Percentiles rank a stretch among this genome's conserved stretches.
Evolutionary conservation across 108 stramenopile species (phyloP).

Genomic region (Mediolabrus comicus): DNA sequence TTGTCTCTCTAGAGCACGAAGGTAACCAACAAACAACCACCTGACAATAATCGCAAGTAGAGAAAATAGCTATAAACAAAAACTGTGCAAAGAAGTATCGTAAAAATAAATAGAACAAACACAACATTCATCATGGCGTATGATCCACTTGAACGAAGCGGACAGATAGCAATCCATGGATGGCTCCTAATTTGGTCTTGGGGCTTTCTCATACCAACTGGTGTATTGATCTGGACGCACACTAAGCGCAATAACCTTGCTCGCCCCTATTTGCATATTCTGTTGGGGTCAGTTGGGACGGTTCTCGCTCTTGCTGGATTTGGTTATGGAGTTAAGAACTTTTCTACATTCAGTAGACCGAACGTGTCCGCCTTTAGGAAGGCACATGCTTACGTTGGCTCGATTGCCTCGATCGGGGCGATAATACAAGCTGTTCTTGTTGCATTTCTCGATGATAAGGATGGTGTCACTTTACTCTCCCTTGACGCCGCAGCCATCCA

Average conservation of each 20-base stretch:
- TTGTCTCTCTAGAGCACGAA: no score
- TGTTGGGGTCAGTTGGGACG: neutral
- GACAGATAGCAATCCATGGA: slow-evolving; percentile 1
- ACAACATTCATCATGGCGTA: neutral
- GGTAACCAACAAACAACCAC: no score
- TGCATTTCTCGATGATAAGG: neutral
- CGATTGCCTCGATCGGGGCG: slow-evolving; percentile 3
- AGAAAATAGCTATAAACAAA: no score
- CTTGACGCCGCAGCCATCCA: neutral
- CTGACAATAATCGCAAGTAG: no score
- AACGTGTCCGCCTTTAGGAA: neutral
- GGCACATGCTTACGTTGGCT: slow-evolving; percentile 10
- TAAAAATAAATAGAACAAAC: neutral
- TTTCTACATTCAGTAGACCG: neutral
- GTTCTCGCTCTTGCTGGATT: slow-evolving; percentile 4
- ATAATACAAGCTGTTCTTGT: neutral
- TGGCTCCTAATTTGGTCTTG: slow-evolving; percentile 7
- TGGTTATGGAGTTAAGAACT: neutral
- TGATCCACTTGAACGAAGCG: neutral
- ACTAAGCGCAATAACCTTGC: slow-evolving; percentile 1
- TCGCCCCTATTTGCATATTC: neutral
- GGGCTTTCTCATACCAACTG: slow-evolving; percentile 8
- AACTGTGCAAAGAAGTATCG: neutral
- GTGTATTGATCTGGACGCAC: slow-evolving; percentile 8
- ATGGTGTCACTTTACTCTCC: no score